phyloP scores from a whole-genome alignment of 106 monocot species.

The Triglochin maritima region DNA sequence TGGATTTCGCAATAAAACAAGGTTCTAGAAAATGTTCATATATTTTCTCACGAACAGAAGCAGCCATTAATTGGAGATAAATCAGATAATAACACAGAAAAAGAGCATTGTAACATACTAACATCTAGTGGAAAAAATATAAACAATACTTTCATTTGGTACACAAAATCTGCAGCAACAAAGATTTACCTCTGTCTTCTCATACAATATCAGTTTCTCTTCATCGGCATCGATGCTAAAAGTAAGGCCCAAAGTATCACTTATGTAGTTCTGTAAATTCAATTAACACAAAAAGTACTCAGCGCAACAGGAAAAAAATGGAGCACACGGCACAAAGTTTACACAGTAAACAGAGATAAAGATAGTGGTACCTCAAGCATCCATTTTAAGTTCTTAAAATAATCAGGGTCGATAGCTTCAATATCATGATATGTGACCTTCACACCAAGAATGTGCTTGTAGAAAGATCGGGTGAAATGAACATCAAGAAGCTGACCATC shows the following conservation, averaged over 20 bases:
- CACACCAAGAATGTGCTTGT: conserved; percentile 92
- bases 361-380: conserved; percentile 74
- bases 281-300: neutral
- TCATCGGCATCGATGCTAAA: conserved; percentile 99
- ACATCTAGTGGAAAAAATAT: no score
- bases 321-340: neutral
- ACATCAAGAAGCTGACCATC: conserved; percentile 96
- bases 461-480: conserved; percentile 96
- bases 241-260: conserved; percentile 82
- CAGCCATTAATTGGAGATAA: no score
- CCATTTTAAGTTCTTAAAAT: conserved; percentile 94
- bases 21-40: no score
- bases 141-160: no score
- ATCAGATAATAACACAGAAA: no score
- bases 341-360: neutral
- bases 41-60: no score
- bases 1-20: no score
- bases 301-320: neutral
- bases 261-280: conserved; percentile 73
- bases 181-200: conserved; percentile 60
- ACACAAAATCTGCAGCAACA: neutral
- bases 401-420: conserved; percentile 95
- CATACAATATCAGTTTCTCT: conserved; percentile 91
- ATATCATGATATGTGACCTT: conserved; percentile 99
- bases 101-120: no score